Percentiles rank a stretch among this genome's conserved stretches.
Evolutionary conservation across 495 filamentous ascomycete species (phyloP).

Genomic region (Diplogelasinospora grovesii): DNA sequence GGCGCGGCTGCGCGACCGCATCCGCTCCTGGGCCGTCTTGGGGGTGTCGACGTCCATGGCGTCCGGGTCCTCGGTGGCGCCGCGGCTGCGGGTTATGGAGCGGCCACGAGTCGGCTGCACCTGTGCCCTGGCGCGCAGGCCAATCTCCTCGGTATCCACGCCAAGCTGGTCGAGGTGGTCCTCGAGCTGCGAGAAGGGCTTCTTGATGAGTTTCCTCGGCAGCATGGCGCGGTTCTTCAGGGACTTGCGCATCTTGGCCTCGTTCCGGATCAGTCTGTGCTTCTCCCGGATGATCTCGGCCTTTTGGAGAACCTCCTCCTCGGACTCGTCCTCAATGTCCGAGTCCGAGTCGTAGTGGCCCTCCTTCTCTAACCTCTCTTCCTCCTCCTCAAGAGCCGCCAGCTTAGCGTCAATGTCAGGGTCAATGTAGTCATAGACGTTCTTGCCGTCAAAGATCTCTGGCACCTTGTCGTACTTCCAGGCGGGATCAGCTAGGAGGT

Average conservation of each 20-base stretch:
- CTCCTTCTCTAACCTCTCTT: constrained; percentile 79
- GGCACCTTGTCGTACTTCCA: constrained; percentile 97
- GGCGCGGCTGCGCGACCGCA: constrained; percentile 68
- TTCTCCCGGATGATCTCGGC: constrained; percentile 94
- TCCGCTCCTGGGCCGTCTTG: constrained; percentile 49
- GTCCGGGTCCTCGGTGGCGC: constrained; percentile 51
- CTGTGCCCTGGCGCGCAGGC: constrained; percentile 61
- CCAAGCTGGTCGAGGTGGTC: constrained; percentile 75
- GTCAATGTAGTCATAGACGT: constrained; percentile 94
- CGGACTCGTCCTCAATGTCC: constrained; percentile 72
- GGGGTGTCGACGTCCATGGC: constrained; percentile 80
- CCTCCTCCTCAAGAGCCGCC: constrained; percentile 85
- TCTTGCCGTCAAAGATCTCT: constrained; percentile 82
- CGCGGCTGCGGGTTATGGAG: constrained; percentile 40
- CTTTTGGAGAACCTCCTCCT: constrained; percentile 81
- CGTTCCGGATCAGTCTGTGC: constrained; percentile 78
- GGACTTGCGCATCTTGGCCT: constrained; percentile 82
- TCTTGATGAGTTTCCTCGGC: constrained; percentile 68
- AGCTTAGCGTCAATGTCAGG: constrained; percentile 93
- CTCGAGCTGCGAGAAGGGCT: constrained; percentile 76
- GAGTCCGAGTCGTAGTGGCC: constrained; percentile 65
- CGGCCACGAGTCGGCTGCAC: constrained; percentile 54
- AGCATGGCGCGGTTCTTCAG: constrained; percentile 94
- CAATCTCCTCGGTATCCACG: constrained; percentile 69
- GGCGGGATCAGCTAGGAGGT: constrained; percentile 72